A percentile compares a stretch with the other conserved stretches of the same genome.
Evolutionary conservation across 768 basidiomycete species (phyloP).

Genomic region (Tephrocybe sp.): DNA sequence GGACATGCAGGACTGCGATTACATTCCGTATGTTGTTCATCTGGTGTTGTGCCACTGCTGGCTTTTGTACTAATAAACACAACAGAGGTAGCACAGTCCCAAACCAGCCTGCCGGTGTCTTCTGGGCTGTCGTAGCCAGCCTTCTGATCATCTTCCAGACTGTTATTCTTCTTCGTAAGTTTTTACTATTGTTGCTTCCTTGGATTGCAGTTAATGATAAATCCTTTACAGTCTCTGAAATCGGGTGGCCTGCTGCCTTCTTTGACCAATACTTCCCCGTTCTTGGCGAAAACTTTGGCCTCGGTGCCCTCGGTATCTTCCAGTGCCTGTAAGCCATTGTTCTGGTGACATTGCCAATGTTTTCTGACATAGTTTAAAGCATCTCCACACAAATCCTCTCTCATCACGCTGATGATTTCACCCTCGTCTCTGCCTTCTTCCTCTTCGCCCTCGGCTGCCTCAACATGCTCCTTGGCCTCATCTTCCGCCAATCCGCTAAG

Average conservation of each 20-base stretch:
- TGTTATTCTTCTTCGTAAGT: conserved; percentile 66
- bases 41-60: background rate
- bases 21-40: conserved; percentile 64
- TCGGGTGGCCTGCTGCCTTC: conserved; percentile 75
- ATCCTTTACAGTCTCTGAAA: conserved; percentile 55
- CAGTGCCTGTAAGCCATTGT: conserved; percentile 66
- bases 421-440: conserved; percentile 85
- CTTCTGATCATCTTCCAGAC: conserved; percentile 85
- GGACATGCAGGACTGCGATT: conserved; percentile 64
- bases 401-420: conserved; percentile 79
- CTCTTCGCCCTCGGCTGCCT: conserved; percentile 81
- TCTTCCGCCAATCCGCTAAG: conserved; percentile 73
- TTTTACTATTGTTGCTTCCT: background rate
- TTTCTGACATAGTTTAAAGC: conserved; percentile 27
- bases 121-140: conserved; percentile 87
- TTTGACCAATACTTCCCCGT: conserved; percentile 92
- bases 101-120: conserved; percentile 88
- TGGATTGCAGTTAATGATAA: background rate
- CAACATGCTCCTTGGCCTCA: conserved; percentile 79
- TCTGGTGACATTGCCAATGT: background rate
- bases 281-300: conserved; percentile 81
- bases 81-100: conserved; percentile 80
- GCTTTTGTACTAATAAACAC: background rate
- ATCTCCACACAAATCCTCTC: conserved; percentile 72
- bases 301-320: conserved; percentile 87